Evolutionary conservation across 257 asterid genomes (phyloP).

Genomic region (Solanum virginianum): DNA sequence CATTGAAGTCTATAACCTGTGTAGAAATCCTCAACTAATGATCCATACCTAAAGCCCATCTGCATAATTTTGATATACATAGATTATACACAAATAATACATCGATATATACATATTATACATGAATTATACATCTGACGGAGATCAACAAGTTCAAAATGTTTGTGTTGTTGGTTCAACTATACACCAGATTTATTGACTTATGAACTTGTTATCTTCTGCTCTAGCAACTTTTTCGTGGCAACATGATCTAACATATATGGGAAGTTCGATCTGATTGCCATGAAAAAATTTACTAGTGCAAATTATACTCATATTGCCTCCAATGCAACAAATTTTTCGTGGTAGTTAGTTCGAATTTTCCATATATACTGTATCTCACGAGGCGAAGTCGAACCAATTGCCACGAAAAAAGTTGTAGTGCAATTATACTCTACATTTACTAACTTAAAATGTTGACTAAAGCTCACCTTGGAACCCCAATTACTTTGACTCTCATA

Average conservation of each 20-base stretch:
- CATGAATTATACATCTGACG: background rate
- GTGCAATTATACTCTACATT: background rate
- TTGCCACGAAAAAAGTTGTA: background rate
- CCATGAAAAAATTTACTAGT: background rate
- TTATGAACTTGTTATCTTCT: background rate
- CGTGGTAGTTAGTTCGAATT: background rate
- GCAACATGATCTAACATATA: background rate
- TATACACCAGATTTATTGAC: background rate
- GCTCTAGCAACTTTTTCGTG: background rate
- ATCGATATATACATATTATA: background rate
- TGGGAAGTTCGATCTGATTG: background rate
- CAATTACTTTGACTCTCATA: constrained; percentile 42
- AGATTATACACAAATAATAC: no score
- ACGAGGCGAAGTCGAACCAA: background rate
- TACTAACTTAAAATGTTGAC: background rate
- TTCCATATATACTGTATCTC: background rate
- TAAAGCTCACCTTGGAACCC: constrained; percentile 51
- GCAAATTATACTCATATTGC: background rate
- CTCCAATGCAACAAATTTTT: background rate
- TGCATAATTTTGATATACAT: background rate
- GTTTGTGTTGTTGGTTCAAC: background rate
- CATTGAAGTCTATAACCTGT: constrained; percentile 53
- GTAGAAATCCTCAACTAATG: constrained; percentile 67
- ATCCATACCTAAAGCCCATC: constrained; percentile 71
- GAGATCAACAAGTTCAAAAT: background rate